Conservation (phyloP, 805 yeast genomes). For the Komagataella kurtzmanii region DNA sequence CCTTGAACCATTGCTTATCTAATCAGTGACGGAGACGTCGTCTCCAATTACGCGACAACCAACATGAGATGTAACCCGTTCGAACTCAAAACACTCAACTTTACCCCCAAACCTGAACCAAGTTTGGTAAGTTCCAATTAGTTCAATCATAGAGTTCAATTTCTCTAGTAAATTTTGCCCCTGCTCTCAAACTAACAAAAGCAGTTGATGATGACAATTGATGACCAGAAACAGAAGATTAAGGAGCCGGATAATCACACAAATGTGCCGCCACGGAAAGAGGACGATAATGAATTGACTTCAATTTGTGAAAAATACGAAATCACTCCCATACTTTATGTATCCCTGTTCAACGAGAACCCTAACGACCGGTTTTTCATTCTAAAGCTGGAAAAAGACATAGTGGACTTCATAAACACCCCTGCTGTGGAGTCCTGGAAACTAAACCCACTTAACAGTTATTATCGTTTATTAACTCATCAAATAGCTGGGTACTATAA, state of each 20-base stretch:
- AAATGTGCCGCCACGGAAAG: neutral
- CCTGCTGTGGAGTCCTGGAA: slow-evolving; percentile 25
- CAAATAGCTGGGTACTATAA: slow-evolving; percentile 57
- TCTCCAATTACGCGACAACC: neutral
- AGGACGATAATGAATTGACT: slow-evolving; percentile 4
- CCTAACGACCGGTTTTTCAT: slow-evolving; percentile 36
- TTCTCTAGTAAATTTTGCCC: neutral
- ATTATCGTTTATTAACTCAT: slow-evolving; percentile 53
- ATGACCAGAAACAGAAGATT: neutral
- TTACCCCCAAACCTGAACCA: neutral
- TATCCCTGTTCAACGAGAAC: slow-evolving; percentile 23
- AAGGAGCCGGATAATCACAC: neutral
- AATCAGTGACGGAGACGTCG: neutral
- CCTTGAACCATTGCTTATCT: neutral
- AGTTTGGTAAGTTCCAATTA: neutral
- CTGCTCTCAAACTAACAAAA: neutral
- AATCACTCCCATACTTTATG: slow-evolving; percentile 7
- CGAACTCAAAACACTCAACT: neutral
- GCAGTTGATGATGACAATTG: neutral
- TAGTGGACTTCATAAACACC: slow-evolving; percentile 28
- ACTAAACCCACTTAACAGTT: slow-evolving; percentile 50
- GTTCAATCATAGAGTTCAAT: neutral
- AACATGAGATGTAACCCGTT: neutral
- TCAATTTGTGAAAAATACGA: slow-evolving; percentile 8
- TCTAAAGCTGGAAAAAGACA: slow-evolving; percentile 31